Percentiles rank a stretch among this genome's conserved stretches.
Evolutionary conservation across 2,329 filamentous ascomycete genomes (phyloP).

Genomic region (Colletotrichum sp.): DNA sequence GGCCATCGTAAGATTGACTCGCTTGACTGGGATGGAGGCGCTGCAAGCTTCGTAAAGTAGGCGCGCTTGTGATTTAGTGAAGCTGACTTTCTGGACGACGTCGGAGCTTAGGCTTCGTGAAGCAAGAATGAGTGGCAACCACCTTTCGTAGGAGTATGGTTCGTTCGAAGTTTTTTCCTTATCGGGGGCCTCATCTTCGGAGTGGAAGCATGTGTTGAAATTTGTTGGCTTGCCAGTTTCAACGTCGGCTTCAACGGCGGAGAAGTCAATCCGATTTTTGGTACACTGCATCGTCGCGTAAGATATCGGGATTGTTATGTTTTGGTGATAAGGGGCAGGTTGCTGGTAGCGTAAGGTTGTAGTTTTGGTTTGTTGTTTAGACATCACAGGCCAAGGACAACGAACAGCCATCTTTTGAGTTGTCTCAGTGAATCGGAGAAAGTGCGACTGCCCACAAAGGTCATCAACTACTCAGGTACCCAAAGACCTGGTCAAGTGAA

Average conservation of each 20-base stretch:
- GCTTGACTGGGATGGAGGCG: background rate
- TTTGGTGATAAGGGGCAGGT: rapidly evolving
- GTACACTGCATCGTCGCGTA: background rate
- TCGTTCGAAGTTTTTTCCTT: background rate
- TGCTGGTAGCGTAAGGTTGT: background rate
- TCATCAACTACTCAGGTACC: background rate
- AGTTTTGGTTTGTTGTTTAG: background rate
- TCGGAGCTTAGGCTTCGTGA: background rate
- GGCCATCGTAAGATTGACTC: background rate
- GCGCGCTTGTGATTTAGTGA: background rate
- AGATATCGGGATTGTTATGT: background rate
- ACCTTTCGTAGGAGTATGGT: background rate
- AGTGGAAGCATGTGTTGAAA: background rate
- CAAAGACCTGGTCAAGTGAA: background rate
- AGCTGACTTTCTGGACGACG: background rate
- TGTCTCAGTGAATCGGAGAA: background rate
- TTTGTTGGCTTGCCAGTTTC: background rate
- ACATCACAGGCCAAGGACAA: too few relatives aligned
- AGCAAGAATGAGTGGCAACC: background rate
- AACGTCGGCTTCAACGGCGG: background rate
- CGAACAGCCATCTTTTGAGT: too few relatives aligned
- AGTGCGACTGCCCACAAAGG: background rate
- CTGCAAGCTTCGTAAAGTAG: background rate
- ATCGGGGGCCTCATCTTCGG: background rate
- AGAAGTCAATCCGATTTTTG: background rate